These are phyloP conservation scores for Penicillium sp. DNA, from an alignment of 2,329 filamentous ascomycete species.

Conservation along the genomic window DNA sequence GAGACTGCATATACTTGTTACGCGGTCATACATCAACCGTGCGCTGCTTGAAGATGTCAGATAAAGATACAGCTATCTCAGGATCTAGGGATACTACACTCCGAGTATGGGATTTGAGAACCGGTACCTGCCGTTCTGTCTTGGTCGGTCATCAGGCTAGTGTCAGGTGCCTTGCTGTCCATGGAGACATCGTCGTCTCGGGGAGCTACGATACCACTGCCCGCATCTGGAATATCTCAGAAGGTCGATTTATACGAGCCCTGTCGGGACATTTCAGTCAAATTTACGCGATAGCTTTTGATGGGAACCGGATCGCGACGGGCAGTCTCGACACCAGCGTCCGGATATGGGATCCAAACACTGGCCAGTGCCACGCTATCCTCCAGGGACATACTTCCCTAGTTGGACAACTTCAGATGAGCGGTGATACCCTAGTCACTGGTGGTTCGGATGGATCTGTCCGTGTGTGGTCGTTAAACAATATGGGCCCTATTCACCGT, in stretches of 20 bases:
- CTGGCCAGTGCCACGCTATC: constrained; percentile 86
- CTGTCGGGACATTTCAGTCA: constrained; percentile 96
- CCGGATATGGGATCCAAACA: constrained; percentile 90
- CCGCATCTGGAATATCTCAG: constrained; percentile 96
- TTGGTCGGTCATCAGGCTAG: constrained; percentile 94
- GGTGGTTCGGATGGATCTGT: constrained; percentile 96
- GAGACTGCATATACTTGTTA: constrained; percentile 77
- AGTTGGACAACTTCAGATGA: constrained; percentile 95
- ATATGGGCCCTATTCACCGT: constrained; percentile 89
- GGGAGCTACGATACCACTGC: constrained; percentile 98
- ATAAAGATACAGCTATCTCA: constrained; percentile 91
- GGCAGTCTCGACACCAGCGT: constrained; percentile 97
- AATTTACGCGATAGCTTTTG: constrained; percentile 98
- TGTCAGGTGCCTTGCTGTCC: constrained; percentile 92
- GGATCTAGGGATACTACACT: constrained; percentile 94
- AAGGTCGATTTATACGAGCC: constrained; percentile 88
- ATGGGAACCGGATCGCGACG: constrained; percentile 89
- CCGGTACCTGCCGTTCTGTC: constrained; percentile 86
- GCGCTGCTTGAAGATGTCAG: constrained; percentile 96
- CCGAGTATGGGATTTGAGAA: constrained; percentile 90
- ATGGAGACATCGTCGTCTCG: constrained; percentile 95
- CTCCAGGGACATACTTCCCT: constrained; percentile 96
- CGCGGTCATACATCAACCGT: constrained; percentile 97
- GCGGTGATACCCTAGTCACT: constrained; percentile 91
- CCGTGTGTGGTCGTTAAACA: constrained; percentile 91